phyloP scores from a whole-genome alignment of 83 land plant species.

The Thuja plicata region DNA sequence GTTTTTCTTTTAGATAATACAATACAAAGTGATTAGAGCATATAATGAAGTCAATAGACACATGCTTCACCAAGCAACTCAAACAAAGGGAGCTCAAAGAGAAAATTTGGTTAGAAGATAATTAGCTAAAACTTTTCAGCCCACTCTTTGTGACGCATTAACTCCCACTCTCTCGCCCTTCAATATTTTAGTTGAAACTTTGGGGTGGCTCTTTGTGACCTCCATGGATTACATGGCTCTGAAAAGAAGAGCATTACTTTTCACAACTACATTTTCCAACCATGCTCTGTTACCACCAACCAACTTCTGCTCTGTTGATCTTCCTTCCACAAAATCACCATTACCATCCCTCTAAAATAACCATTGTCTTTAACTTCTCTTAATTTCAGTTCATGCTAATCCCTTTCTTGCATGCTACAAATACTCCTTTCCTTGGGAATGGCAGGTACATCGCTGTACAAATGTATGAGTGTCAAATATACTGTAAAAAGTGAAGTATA shows the following conservation, averaged over 20 bases:
- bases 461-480: too few relatives aligned
- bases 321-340: background rate
- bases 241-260: conserved; percentile 31
- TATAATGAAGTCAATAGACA: too few relatives aligned
- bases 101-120: too few relatives aligned
- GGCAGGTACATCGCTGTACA: too few relatives aligned
- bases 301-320: background rate
- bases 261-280: conserved; percentile 17
- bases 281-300: conserved; percentile 16
- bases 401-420: background rate
- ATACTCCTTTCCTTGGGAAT: too few relatives aligned
- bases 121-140: background rate
- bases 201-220: too few relatives aligned
- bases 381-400: background rate
- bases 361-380: background rate
- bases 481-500: too few relatives aligned
- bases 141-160: too few relatives aligned
- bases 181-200: too few relatives aligned
- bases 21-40: background rate
- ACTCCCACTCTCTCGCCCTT: too few relatives aligned
- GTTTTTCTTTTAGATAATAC: background rate
- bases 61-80: too few relatives aligned
- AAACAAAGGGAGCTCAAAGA: background rate
- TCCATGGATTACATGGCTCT: too few relatives aligned
- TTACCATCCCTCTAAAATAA: background rate